Evolutionary conservation across 306 rosid species (phyloP).

Genomic region (Gastrolobium villosum): DNA sequence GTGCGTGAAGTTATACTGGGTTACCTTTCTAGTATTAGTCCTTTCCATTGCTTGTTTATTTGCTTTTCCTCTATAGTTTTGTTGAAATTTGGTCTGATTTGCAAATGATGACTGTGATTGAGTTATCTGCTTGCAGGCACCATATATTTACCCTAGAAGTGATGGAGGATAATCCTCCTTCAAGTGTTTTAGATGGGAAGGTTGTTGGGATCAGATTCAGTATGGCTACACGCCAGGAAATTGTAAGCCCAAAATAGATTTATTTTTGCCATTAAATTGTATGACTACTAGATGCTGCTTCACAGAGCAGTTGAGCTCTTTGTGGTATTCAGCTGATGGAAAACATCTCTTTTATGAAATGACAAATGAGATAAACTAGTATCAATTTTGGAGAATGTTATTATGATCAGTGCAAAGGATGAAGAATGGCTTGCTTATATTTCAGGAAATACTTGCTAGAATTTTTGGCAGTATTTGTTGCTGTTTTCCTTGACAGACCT

Average conservation of each 20-base stretch:
- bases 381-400: conserved; percentile 28
- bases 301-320: conserved; percentile 21
- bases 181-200: conserved; percentile 67
- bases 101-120: conserved; percentile 16
- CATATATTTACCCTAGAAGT: conserved; percentile 39
- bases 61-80: conserved; percentile 2
- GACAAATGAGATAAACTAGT: conserved; percentile 26
- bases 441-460: conserved; percentile 12
- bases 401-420: conserved; percentile 29
- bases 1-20: not conserved
- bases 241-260: conserved; percentile 64
- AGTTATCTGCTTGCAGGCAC: conserved; percentile 50
- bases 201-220: conserved; percentile 71
- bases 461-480: conserved; percentile 17
- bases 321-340: conserved; percentile 25
- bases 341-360: conserved; percentile 35
- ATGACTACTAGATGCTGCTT: not conserved
- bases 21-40: conserved; percentile 8
- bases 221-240: conserved; percentile 78
- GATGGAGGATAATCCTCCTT: conserved; percentile 69
- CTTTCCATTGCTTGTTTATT: conserved; percentile 15
- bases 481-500: conserved; percentile 38
- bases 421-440: conserved; percentile 22
- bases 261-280: conserved; percentile 17
- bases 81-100: conserved; percentile 4